Conservation (phyloP, 306 rosid genomes). For the Acacia confusa region DNA sequence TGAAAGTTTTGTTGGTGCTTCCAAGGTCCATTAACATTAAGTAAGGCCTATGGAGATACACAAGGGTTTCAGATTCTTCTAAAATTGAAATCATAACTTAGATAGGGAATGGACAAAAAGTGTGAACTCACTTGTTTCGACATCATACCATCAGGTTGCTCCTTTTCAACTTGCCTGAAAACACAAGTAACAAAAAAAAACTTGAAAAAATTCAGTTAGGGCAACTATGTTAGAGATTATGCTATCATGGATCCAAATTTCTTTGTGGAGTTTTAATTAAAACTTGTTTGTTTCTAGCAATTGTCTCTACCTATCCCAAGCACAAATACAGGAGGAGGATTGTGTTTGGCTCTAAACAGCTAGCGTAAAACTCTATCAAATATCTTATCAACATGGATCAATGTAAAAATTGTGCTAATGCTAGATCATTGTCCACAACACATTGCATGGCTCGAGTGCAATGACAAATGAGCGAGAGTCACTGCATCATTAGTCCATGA, state of each 20-base stretch:
- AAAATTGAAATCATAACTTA: constrained; percentile 18
- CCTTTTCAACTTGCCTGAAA: constrained; percentile 81
- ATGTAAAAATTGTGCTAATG: no score
- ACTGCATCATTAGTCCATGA: no score
- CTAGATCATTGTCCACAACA: no score
- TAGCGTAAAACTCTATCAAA: no score
- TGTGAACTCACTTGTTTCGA: constrained; percentile 63
- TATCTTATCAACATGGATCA: no score
- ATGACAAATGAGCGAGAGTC: no score
- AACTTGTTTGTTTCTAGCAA: background rate
- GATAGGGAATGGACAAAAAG: background rate
- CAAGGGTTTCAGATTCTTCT: constrained; percentile 30
- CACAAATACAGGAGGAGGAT: background rate
- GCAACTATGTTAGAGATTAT: background rate
- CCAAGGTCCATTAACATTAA: constrained; percentile 80
- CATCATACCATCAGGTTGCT: constrained; percentile 74
- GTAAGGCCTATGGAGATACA: constrained; percentile 65
- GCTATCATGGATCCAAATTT: background rate
- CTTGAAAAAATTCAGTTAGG: constrained; percentile 6
- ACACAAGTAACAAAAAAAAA: background rate
- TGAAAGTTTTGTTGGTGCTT: constrained; percentile 91
- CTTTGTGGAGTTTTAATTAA: background rate
- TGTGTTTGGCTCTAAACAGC: no score
- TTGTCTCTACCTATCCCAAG: background rate
- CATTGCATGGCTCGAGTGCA: no score